Evolutionary conservation across 2,329 filamentous ascomycete genomes (phyloP), one percentile per base, ranked within the genome.

Genomic region (Beauveria sp.): DNA sequence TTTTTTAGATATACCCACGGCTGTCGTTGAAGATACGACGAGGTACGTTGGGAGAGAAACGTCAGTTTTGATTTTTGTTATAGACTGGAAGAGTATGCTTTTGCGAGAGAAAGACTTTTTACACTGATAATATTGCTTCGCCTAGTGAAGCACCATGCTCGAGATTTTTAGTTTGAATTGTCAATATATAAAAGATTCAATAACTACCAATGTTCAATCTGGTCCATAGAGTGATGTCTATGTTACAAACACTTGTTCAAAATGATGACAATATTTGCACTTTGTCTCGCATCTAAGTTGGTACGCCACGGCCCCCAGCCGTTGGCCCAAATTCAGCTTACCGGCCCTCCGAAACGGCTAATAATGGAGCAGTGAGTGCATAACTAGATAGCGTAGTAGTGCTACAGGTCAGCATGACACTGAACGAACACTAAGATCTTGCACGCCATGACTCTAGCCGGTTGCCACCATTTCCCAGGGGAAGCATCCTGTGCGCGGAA

Each of bases 1-100:
- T 26, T 69, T 69, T 72, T 67, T 72, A 67, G 68, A 73, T 72
- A 74, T 74, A 74, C 72, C 72, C 72, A 7, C 57, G 49, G 38
- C 49, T 10, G 57, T 52, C 57, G 57, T 46, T 52, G 16, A n/a
- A 50, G 40, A 22, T 43, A 38, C 22, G 49, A 60, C 57, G 38
- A 53, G 28, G 49, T 53, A 52, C 40, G 57, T 26, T 59, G 58
- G 58, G 58, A 55, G 50, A 53, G 49, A 55, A 28, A 43, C 26
- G 57, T 60, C 49, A 40, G 38, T 34, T 53, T 53, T 42, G 51
- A 16, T 54, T 60, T 60, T 55, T 55, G 50, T 54, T 60, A 60
- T 60, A 60, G 58, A 60, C 50, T 60, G 58, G 58, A 49, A 60
- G 42, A 42, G 28, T 38, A 51, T 54, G 26, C 22, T 51, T 40